Base-by-base conservation (phyloP, 495 filamentous ascomycete species). In the Hypoxylon fragiforme region DNA sequence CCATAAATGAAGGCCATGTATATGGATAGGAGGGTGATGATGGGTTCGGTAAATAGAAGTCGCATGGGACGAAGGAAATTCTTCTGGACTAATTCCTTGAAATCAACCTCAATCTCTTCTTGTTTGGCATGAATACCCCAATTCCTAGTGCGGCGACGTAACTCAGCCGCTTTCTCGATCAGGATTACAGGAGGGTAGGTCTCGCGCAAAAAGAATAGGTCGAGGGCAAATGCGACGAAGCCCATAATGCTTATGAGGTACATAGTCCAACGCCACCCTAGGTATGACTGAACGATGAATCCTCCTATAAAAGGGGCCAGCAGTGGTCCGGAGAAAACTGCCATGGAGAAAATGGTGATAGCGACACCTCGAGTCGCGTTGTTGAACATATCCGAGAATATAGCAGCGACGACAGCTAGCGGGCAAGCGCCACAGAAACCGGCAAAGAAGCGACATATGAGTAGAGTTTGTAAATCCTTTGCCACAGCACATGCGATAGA, bases 61-160 rank as follows among this genome's bases (percentile, higher is more conserved):
- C 86, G 79, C 60, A 96, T 70, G 0, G 91, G 91, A 28, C 91
- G 83, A 53, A 75, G 81, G 68, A 94, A 91, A 69, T 95, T 95
- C 79, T 92, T 92, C 54, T 77, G 81, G 32, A 95, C 32, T 9
- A 95, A 76, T 70, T 95, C 88, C 21, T 76, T 68, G 57, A 95
- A 77, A 70, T 94, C 87, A 45, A 97, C 78, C 67, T 95, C 90
- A 55, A 95, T 91, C 73, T 95, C 90, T 65, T 95, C 91, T 68
- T 95, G 89, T 65, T 91, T 95, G 38, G 91, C 89, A 72, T 95
- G 90, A 56, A 96, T 95, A 37, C 89, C 91, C 90, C 91, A 95
- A 73, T 95, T 95, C 65, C 83, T 81, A 5, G 91, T 95, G 36
- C 87, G 73, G 8, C 89, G 87, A 39, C 91, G 87, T 15, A 96